Evolutionary conservation across 768 basidiomycete genomes (phyloP).

Genomic region (Podaxis mareebaensis): DNA sequence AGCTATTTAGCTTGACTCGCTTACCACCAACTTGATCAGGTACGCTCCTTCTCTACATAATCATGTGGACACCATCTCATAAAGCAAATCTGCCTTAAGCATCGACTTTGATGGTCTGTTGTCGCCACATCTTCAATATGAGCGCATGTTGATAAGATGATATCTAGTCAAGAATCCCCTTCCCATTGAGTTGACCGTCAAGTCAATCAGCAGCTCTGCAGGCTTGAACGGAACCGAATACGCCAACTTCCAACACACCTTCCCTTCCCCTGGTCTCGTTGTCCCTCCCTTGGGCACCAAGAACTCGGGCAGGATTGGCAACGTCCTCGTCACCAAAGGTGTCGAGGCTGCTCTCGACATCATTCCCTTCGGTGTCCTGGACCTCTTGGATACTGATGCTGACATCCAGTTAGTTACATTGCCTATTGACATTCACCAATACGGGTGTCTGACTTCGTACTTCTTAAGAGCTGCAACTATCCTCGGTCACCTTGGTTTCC

Average conservation of each 20-base stretch:
- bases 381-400: slow-evolving; percentile 44
- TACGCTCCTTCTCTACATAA: slow-evolving; percentile 20
- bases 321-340: slow-evolving; percentile 60
- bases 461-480: slow-evolving; percentile 8
- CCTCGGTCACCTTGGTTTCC: slow-evolving; percentile 7
- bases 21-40: slow-evolving; percentile 37
- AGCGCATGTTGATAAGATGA: neutral
- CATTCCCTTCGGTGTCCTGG: slow-evolving; percentile 53
- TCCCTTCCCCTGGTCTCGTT: slow-evolving; percentile 52
- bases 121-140: neutral
- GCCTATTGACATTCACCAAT: neutral
- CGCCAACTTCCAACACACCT: slow-evolving; percentile 60
- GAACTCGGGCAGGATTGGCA: slow-evolving; percentile 57
- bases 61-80: neutral
- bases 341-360: slow-evolving; percentile 49
- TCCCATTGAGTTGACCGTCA: slow-evolving; percentile 45
- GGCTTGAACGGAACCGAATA: slow-evolving; percentile 55
- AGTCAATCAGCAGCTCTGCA: slow-evolving; percentile 40
- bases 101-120: slow-evolving; percentile 38
- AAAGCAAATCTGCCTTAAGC: slow-evolving; percentile 19
- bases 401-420: slow-evolving; percentile 33
- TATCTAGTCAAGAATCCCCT: slow-evolving; percentile 42
- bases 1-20: slow-evolving; percentile 33
- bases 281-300: slow-evolving; percentile 49
- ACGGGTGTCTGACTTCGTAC: neutral